Conservation (phyloP, 1,284 basidiomycete genomes). For the Peniophora sp. region DNA sequence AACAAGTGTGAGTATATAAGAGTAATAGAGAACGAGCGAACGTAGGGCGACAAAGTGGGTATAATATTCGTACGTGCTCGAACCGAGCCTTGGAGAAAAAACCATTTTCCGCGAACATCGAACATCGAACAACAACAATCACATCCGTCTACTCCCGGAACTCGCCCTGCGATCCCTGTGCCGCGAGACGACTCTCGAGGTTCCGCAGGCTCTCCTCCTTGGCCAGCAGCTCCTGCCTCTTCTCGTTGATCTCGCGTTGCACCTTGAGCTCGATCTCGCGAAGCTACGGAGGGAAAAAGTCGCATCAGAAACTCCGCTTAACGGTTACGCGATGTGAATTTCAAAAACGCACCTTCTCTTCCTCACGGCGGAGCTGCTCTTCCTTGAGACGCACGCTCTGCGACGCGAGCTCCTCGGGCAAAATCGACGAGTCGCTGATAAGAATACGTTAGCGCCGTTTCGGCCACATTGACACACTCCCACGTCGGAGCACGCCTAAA, state of each 20-base stretch:
- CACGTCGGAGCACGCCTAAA: no score
- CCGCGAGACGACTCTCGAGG: constrained; percentile 84
- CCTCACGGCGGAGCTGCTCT: constrained; percentile 95
- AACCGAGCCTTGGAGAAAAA: not conserved
- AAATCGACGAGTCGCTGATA: constrained; percentile 75
- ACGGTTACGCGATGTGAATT: not conserved
- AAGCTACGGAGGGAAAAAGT: constrained; percentile 48
- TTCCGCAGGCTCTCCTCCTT: constrained; percentile 91
- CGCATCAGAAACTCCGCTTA: no score
- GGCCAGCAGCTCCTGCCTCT: constrained; percentile 91
- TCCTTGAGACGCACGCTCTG: constrained; percentile 97
- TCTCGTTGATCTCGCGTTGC: constrained; percentile 98
- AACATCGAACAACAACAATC: constrained; percentile 13
- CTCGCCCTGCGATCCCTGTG: constrained; percentile 51
- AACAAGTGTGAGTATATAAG: not conserved
- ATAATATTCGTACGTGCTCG: constrained; percentile 1
- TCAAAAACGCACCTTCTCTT: constrained; percentile 81
- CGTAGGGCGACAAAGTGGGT: not conserved
- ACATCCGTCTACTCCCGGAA: constrained; percentile 21
- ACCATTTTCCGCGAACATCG: constrained; percentile 4
- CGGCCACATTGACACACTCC: no score
- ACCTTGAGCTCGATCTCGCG: constrained; percentile 98
- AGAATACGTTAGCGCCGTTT: constrained; percentile 1
- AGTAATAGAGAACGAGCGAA: not conserved
- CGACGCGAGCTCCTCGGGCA: constrained; percentile 93